Evolutionary conservation across 495 filamentous ascomycete genomes (phyloP).

Genomic region (Ramalina intermedia): DNA sequence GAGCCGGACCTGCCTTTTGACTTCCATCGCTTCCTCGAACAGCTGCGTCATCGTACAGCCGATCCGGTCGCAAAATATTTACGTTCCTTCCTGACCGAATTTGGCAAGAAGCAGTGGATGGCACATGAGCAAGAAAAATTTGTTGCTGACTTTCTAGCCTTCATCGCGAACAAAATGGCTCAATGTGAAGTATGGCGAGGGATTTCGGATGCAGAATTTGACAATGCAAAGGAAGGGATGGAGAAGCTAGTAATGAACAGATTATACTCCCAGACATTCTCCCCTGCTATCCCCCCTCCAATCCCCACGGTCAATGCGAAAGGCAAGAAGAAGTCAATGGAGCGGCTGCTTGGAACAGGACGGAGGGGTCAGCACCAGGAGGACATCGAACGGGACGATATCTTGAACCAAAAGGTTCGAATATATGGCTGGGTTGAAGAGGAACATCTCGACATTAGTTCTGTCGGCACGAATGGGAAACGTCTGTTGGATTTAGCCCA

Average conservation of each 20-base stretch:
- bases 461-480: slow-evolving; percentile 68
- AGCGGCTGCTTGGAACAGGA: slow-evolving; percentile 62
- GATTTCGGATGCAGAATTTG: slow-evolving; percentile 92
- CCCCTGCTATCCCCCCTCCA: slow-evolving; percentile 74
- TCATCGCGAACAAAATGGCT: slow-evolving; percentile 98
- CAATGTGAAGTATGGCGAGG: slow-evolving; percentile 93
- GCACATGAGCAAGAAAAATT: slow-evolving; percentile 99
- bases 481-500: slow-evolving; percentile 82
- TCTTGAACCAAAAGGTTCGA: slow-evolving; percentile 85
- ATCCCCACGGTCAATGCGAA: slow-evolving; percentile 57
- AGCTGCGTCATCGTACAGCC: slow-evolving; percentile 85
- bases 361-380: slow-evolving; percentile 92
- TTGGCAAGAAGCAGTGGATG: slow-evolving; percentile 98
- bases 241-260: slow-evolving; percentile 99
- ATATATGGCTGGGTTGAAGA: slow-evolving; percentile 95
- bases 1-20: slow-evolving; percentile 88
- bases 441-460: slow-evolving; percentile 85
- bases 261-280: slow-evolving; percentile 91
- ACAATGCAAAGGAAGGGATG: slow-evolving; percentile 97
- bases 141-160: slow-evolving; percentile 90
- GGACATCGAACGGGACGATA: slow-evolving; percentile 90
- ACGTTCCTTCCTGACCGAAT: slow-evolving; percentile 84
- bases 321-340: slow-evolving; percentile 51
- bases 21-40: slow-evolving; percentile 93
- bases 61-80: slow-evolving; percentile 94